Base-by-base conservation (phyloP, 305 asterid species). In the Fraxinus albicans region DNA sequence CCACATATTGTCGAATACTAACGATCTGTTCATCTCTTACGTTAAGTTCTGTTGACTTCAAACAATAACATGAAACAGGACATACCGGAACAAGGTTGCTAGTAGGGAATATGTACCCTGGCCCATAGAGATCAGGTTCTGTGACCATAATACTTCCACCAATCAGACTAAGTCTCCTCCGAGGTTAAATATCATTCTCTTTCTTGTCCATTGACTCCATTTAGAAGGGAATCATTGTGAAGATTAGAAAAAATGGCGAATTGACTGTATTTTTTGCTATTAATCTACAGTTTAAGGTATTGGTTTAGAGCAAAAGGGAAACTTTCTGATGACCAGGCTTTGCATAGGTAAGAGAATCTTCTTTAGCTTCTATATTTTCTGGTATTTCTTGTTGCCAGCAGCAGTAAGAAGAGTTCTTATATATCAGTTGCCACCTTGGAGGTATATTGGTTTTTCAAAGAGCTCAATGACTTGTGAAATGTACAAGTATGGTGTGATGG, bases 291-390 rank as follows among this genome's bases (percentile, higher is more conserved):
- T 87, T 89, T 97, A 86, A 92, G 85, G 82, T 97, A 90, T 91
- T 97, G 99, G 99, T 95, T 95, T 84, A 95, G 99, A 90, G 98
- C 99, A 44, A 91, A 85, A 88, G 99, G 95, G 84, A 92, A 87
- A 85, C 98, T 97, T 81, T 91, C 98, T 84, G 99, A 97, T 87
- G 99, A 97, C 84, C 97, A 90, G 89, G 97, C 92, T 81, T 87
- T 97, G 91, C 99, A 97, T 85, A 91, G 99, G 99, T 95, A 84
- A 84, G 89, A 80, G 65, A 55, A 29, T 83, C 84, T 84, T 76
- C 79, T 36, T 80, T 55, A 29, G 9, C 67, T 69, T 70, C 73
- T 79, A 60, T 80, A 1, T 35, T 34, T 53, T 63, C 65, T 80
- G 58, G 81, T 27, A 53, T 79, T 55, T 76, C 35, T 86, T 42